Percentiles rank a stretch among this genome's conserved stretches.
phyloP scores from a whole-genome alignment of 78 protist genomes.

The Dictyostelium brefeldianum region DNA sequence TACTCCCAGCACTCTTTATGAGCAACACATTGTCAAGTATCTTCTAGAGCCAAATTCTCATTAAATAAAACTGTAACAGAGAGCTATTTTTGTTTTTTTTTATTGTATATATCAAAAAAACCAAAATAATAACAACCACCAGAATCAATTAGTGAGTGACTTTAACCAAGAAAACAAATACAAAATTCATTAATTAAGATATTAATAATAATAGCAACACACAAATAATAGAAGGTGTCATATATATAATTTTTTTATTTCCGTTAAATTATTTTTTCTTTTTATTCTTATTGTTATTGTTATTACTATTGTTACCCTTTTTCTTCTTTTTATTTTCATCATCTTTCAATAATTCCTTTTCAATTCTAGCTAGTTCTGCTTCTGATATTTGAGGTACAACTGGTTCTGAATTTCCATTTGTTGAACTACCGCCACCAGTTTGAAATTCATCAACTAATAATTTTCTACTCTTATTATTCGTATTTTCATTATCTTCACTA shows the following conservation, averaged over 20 bases:
- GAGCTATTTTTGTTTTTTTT: too few relatives aligned
- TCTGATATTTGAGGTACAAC: not conserved
- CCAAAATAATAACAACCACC: too few relatives aligned
- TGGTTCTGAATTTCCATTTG: not conserved
- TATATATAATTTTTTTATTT: too few relatives aligned
- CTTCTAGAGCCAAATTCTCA: too few relatives aligned
- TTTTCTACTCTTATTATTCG: not conserved
- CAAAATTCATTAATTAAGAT: too few relatives aligned
- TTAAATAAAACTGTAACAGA: too few relatives aligned
- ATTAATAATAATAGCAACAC: too few relatives aligned
- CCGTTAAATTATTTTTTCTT: not conserved
- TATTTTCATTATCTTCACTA: constrained; percentile 23
- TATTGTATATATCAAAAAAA: too few relatives aligned
- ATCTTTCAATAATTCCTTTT: constrained; percentile 11
- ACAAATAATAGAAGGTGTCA: too few relatives aligned
- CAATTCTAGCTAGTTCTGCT: not conserved
- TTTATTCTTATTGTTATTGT: not conserved
- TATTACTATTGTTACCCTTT: not conserved
- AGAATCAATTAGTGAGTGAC: too few relatives aligned
- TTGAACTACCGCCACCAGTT: not conserved
- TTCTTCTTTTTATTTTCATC: constrained; percentile 20
- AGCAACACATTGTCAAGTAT: constrained; percentile 39
- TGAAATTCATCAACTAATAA: constrained; percentile 44
- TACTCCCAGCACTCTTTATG: constrained; percentile 69
- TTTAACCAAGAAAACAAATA: too few relatives aligned